These are phyloP conservation scores for Leccinum rimulosum DNA, from an alignment of 768 basidiomycete species.

Conservation along the genomic window DNA sequence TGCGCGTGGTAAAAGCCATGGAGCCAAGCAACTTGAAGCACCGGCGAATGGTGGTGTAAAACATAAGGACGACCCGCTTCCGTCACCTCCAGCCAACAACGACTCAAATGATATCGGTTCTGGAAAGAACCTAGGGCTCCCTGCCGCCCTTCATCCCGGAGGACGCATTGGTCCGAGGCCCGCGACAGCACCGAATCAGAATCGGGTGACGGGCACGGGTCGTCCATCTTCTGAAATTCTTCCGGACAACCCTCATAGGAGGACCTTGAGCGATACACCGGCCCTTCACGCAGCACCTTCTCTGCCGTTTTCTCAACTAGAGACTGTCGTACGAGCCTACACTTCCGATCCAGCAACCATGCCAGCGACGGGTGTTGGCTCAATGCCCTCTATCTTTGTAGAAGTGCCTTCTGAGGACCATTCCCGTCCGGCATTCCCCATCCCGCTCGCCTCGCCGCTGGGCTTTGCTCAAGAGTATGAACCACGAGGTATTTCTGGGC, in stretches of 20 bases:
- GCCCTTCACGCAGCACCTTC: constrained; percentile 6
- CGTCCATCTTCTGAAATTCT: constrained; percentile 10
- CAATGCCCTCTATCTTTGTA: constrained; percentile 21
- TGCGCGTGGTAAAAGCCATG: constrained; percentile 12
- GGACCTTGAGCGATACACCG: constrained; percentile 14
- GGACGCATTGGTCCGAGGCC: constrained; percentile 22
- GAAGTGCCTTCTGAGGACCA: constrained; percentile 6
- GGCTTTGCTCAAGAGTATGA: constrained; percentile 1
- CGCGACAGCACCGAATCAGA: constrained; percentile 16
- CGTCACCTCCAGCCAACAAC: constrained; percentile 38
- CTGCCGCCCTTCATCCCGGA: constrained; percentile 45
- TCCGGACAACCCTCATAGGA: constrained; percentile 8
- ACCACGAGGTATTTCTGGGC: not conserved
- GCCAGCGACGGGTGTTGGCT: not conserved
- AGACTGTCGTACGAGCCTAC: constrained; percentile 6
- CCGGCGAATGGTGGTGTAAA: constrained; percentile 12
- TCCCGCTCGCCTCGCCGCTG: not conserved
- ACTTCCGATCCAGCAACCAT: constrained; percentile 1
- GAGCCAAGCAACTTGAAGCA: constrained; percentile 4
- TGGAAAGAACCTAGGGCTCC: constrained; percentile 27
- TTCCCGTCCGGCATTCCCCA: constrained; percentile 4
- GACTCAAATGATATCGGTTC: constrained; percentile 21
- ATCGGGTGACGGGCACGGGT: constrained; percentile 7
- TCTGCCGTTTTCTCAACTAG: constrained; percentile 6
- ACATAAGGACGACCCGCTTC: constrained; percentile 34